A percentile compares a stretch with the other conserved stretches of the same genome.
These are phyloP conservation scores for Rhizophagus sp. DNA, from an alignment of 192 early-diverging fungal genomes.

Conservation along the genomic window DNA sequence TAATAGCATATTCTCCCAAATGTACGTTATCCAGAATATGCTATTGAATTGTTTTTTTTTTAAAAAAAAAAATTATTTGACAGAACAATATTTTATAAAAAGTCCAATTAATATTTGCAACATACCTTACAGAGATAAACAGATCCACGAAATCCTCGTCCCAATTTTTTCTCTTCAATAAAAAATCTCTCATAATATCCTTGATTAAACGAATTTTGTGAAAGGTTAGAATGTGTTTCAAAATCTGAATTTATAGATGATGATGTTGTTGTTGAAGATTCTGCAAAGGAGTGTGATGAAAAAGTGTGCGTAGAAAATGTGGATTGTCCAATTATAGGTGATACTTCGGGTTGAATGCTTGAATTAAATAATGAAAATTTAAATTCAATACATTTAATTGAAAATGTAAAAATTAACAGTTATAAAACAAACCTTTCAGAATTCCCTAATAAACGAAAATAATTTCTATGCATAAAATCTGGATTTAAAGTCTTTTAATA, in stretches of 20 bases:
- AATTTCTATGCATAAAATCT: slow-evolving; percentile 54
- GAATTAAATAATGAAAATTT: neutral
- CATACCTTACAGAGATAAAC: slow-evolving; percentile 82
- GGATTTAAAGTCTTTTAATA: slow-evolving; percentile 25
- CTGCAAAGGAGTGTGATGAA: neutral
- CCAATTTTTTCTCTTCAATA: slow-evolving; percentile 82
- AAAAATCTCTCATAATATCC: slow-evolving; percentile 97
- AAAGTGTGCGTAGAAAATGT: no score
- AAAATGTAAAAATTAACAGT: neutral
- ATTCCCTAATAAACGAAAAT: slow-evolving; percentile 56
- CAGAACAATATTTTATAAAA: slow-evolving; percentile 57
- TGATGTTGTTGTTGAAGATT: slow-evolving; percentile 3
- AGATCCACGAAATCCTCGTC: slow-evolving; percentile 85
- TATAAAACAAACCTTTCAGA: slow-evolving; percentile 1
- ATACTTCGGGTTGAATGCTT: neutral
- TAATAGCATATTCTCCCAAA: slow-evolving; percentile 88
- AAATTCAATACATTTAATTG: neutral
- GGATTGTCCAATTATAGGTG: neutral
- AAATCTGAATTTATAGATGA: slow-evolving; percentile 19
- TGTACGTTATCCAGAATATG: slow-evolving; percentile 73
- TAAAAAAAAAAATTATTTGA: neutral
- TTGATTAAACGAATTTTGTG: slow-evolving; percentile 80
- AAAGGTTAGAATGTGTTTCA: slow-evolving; percentile 39
- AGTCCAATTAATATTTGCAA: slow-evolving; percentile 60
- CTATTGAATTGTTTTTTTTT: slow-evolving; percentile 13